Evolutionary conservation across 2,329 filamentous ascomycete species (phyloP).

Genomic region (Tolypocladium pustulatum): DNA sequence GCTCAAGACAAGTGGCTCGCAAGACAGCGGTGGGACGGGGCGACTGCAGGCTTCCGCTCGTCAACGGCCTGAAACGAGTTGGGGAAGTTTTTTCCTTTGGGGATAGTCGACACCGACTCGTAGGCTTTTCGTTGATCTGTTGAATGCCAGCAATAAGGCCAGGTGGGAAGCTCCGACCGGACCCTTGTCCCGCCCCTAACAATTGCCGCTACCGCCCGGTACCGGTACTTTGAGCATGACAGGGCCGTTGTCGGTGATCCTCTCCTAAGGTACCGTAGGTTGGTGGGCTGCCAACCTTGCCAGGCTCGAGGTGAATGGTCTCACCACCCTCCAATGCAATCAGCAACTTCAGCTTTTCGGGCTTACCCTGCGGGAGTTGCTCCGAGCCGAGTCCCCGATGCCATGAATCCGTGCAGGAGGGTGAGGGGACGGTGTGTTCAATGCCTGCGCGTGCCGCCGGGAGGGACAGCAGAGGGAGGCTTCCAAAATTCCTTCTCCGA

Average conservation of each 20-base stretch:
- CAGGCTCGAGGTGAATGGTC: background rate
- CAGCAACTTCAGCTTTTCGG: background rate
- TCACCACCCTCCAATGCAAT: background rate
- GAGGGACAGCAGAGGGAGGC: background rate
- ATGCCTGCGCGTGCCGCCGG: background rate
- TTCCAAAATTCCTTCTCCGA: background rate
- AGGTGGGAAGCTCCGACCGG: slow-evolving; percentile 1
- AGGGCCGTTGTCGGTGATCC: slow-evolving; percentile 2
- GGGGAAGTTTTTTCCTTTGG: slow-evolving; percentile 7
- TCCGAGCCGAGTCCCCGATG: background rate
- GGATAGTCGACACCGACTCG: background rate
- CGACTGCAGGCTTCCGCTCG: background rate
- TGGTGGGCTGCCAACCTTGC: background rate
- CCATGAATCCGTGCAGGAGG: background rate
- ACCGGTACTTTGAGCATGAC: slow-evolving; percentile 4
- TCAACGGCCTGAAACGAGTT: slow-evolving; percentile 8
- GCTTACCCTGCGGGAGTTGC: background rate
- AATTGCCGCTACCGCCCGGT: slow-evolving; percentile 2
- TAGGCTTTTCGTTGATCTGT: slow-evolving; percentile 6
- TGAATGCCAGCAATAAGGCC: slow-evolving; percentile 3
- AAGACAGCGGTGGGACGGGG: background rate
- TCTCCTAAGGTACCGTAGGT: background rate
- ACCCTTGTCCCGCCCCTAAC: slow-evolving; percentile 3
- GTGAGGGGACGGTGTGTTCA: background rate
- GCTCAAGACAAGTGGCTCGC: background rate